Evolutionary conservation across 345 rosid species (phyloP), one percentile per base, ranked within the genome.

Genomic region (Excoecaria agallocha): DNA sequence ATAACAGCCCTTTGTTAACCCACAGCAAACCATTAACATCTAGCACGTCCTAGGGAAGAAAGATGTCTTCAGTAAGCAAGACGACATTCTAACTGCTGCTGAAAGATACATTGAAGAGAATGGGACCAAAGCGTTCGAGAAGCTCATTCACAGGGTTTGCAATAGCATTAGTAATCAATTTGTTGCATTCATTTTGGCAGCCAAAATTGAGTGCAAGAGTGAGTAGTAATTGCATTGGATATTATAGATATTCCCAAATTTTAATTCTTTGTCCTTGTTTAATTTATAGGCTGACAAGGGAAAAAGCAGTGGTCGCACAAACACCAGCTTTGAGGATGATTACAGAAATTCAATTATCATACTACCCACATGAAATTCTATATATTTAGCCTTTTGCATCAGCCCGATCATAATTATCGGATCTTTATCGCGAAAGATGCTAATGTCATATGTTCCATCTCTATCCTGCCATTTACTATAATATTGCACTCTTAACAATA

Each of bases 11-110:
- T 87, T 88, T 63, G 37, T 88, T 72, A 95, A 93, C 72, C 97
- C 89, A n/a, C 80, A 73, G 12, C 89, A 82, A 71, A 88, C 89
- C 55, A 79, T 95, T 74, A 95, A 95, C 66, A 89, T 95, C 72
- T 93, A 97, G 99, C 91, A 95, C 83, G 86, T 91, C 51, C 98
- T 97, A 1, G 89, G 85, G 85, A 90, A 86, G 91, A 86, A 87
- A 82, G 97, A 90, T 49, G 5, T 73, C 76, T 84, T 83, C 70
- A 81, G 88, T 56, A 81, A 85, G 82, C 85, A 72, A 51, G 98
- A 90, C 68, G 98, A 95, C 76, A 83, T 95, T 61, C 81, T 95
- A 52, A 86, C 94, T 0, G 97, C 93, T n/a, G 99, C 99, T 3
- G 92, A 93, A 86, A 87, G 81, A 52, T 93, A 90, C 82, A 93